Percentiles rank a stretch among this genome's conserved stretches.
These are phyloP conservation scores for Fusarium sp. DNA, from an alignment of 2,329 filamentous ascomycete genomes.

Conservation along the genomic window DNA sequence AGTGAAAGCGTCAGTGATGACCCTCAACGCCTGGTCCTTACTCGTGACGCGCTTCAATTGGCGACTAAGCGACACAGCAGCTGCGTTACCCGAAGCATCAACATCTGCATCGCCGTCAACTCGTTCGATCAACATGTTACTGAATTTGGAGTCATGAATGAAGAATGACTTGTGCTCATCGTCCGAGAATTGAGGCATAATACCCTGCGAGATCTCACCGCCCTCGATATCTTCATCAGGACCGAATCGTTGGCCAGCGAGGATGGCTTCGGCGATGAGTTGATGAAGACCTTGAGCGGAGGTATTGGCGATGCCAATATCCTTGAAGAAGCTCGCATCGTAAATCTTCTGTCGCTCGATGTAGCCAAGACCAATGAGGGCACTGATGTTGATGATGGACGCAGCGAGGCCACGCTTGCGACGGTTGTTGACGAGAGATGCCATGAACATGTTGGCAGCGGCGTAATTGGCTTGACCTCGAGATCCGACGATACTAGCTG, in stretches of 20 bases:
- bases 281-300: conserved; percentile 47
- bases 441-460: conserved; percentile 55
- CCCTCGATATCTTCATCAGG: conserved; percentile 3
- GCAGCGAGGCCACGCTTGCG: conserved; percentile 51
- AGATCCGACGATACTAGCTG: conserved; percentile 51
- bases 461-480: conserved; percentile 53
- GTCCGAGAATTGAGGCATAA: conserved; percentile 5
- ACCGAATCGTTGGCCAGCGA: not conserved
- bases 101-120: not conserved
- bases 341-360: conserved; percentile 11
- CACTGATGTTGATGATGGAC: conserved; percentile 53
- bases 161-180: conserved; percentile 15
- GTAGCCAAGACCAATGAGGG: conserved; percentile 7
- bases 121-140: conserved; percentile 1
- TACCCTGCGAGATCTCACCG: conserved; percentile 4
- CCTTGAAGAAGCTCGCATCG: conserved; percentile 9
- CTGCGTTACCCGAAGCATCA: not conserved
- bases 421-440: conserved; percentile 42
- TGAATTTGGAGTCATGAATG: conserved; percentile 18
- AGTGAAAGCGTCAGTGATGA: conserved; percentile 4
- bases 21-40: not conserved
- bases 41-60: conserved; percentile 3
- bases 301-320: conserved; percentile 24
- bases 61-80: conserved; percentile 1
- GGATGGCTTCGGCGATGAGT: conserved; percentile 45